Conservation (phyloP, 73 alveolate species). For the Effrenium voratum region DNA sequence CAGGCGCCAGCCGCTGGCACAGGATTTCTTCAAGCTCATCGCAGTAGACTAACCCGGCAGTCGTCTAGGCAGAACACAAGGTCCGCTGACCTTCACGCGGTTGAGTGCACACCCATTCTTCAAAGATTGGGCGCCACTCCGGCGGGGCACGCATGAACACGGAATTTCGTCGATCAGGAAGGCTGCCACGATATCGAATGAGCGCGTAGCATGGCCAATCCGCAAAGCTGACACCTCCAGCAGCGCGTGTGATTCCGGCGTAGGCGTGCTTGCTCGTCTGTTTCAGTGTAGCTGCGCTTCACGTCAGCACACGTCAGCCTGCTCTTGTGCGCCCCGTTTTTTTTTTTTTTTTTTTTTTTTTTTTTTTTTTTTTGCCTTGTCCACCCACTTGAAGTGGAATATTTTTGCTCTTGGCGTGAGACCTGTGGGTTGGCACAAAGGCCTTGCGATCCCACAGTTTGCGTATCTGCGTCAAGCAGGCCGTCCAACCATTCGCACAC, state of each 20-base stretch:
- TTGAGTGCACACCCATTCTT: background rate
- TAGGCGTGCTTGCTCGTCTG: background rate
- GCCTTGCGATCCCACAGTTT: background rate
- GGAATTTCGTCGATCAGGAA: background rate
- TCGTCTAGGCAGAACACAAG: no score
- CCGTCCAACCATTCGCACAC: background rate
- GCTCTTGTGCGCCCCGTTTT: background rate
- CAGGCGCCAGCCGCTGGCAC: background rate
- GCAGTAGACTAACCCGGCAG: background rate
- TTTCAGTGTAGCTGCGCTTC: background rate
- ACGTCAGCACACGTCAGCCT: conserved; percentile 20
- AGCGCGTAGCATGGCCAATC: background rate
- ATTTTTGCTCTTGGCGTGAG: background rate
- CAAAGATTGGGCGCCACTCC: background rate
- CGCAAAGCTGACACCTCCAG: background rate
- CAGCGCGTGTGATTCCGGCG: conserved; percentile 18
- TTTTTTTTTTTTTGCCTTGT: background rate
- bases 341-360: no score
- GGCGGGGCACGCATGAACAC: background rate
- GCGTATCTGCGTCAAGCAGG: background rate
- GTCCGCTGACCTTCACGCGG: background rate
- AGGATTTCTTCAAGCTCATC: background rate
- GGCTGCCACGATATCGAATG: conserved; percentile 20
- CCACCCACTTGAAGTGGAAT: conserved; percentile 21
- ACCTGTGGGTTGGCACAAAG: background rate